phyloP scores from a whole-genome alignment of 257 asterid species.

The Solanum tacnaense region DNA sequence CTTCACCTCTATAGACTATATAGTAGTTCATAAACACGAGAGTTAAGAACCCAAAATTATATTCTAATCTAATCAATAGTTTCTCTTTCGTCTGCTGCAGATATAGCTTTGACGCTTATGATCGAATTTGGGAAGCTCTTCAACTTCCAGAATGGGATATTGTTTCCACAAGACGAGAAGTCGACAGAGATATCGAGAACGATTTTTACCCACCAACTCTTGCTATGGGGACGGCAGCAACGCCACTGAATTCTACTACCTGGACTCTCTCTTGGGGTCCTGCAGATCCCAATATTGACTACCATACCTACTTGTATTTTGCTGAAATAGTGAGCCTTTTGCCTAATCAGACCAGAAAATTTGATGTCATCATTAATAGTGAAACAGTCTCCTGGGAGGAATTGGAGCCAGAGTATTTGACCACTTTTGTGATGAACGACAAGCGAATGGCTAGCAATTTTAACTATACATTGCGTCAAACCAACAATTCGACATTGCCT shows the following conservation, averaged over 20 bases:
- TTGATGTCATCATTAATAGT: neutral
- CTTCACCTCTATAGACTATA: neutral
- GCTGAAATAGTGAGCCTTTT: constrained; percentile 8
- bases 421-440: neutral
- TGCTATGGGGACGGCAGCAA: constrained; percentile 14
- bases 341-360: constrained; percentile 9
- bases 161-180: neutral
- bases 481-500: constrained; percentile 5
- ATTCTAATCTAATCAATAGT: neutral
- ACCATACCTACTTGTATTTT: constrained; percentile 16
- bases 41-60: neutral
- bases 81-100: neutral
- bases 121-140: constrained; percentile 16
- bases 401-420: neutral
- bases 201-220: neutral
- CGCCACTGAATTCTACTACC: neutral
- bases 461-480: neutral
- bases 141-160: neutral
- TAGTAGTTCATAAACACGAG: neutral
- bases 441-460: neutral
- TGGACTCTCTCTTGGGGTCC: neutral
- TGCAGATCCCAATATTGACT: neutral
- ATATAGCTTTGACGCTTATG: constrained; percentile 16
- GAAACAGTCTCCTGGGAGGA: neutral
- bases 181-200: neutral